Evolutionary conservation across 495 filamentous ascomycete genomes (phyloP), one percentile per base, ranked within the genome.

Genomic region (Podospora conica): DNA sequence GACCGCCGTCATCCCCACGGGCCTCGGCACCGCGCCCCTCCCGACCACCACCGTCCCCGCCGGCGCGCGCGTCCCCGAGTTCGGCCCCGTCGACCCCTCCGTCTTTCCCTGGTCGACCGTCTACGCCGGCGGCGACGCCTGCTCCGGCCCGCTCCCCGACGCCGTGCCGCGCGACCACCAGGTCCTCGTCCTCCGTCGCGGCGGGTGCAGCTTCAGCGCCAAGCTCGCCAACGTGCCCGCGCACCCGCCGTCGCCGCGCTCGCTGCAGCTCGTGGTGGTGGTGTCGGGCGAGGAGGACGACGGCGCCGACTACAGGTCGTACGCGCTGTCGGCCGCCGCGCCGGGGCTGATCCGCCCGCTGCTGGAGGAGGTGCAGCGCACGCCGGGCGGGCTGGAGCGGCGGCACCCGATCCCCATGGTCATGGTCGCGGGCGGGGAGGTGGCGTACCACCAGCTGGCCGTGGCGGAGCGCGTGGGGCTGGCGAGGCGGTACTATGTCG

Each of bases 161-260:
- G 76, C 83, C 1, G 80, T 88, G 3, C 82, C 85, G 0, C 85
- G 85, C 15, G 80, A 78, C n/a, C 83, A 96, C 75, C 87, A 96
- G 67, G 81, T 97, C 18, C 85, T 98, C 65, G 84, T 97, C 25
- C 83, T 98, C 65, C 88, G 86, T 31, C 89, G 95, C 22, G 95
- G 95, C 21, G 88, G 86, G 3, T 98, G 95, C 78, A 89, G 81
- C 53, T 98, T 98, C 76, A 85, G 83, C 8, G 80, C 90, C 31
- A 98, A 98, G 72, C 79, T 98, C 0, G 81, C 82, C 24, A 93
- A 91, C 68, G 91, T 98, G 48, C 92, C 95, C 12, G 85, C 87
- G 10, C 92, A 85, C 73, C 78, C 87, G 12, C 90, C 91, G 0
- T 80, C 80, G 0, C 73, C 82, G 3, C 63, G 61, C 12, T 78